Conservation (phyloP, 2,329 filamentous ascomycete genomes). For the Aspergillus persii region DNA sequence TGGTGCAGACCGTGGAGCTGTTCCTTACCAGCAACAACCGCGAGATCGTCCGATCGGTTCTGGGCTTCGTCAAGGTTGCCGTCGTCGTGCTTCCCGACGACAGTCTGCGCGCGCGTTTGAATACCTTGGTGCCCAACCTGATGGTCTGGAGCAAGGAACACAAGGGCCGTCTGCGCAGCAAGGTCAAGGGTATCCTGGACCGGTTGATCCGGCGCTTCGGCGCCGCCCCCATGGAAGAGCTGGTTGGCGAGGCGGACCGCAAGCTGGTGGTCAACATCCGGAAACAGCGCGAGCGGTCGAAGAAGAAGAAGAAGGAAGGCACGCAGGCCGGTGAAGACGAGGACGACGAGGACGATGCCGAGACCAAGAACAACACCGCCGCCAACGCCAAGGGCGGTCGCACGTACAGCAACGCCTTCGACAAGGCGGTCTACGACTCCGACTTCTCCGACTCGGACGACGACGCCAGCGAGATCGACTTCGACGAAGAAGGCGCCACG, state of each 20-base stretch:
- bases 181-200: conserved; percentile 97
- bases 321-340: conserved; percentile 59
- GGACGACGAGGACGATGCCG: conserved; percentile 47
- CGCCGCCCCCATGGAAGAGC: conserved; percentile 71
- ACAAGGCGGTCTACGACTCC: conserved; percentile 65
- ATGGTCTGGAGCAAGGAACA: conserved; percentile 98
- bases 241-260: conserved; percentile 79
- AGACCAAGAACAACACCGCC: conserved; percentile 43
- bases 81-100: conserved; percentile 79
- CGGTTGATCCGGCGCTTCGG: conserved; percentile 91
- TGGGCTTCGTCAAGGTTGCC: conserved; percentile 96
- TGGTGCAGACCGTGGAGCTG: conserved; percentile 92
- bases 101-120: conserved; percentile 74
- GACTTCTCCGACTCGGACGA: conserved; percentile 83
- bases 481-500: conserved; percentile 35
- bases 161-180: conserved; percentile 93
- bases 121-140: conserved; percentile 78
- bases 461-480: conserved; percentile 49
- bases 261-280: conserved; percentile 93
- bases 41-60: conserved; percentile 89
- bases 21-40: conserved; percentile 96
- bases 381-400: conserved; percentile 18
- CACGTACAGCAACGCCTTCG: conserved; percentile 19
- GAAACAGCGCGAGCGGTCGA: conserved; percentile 87
- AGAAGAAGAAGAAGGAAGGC: conserved; percentile 77